These are phyloP conservation scores for Silene uniflora DNA, from an alignment of 148 eudicot species.

Conservation along the genomic window DNA sequence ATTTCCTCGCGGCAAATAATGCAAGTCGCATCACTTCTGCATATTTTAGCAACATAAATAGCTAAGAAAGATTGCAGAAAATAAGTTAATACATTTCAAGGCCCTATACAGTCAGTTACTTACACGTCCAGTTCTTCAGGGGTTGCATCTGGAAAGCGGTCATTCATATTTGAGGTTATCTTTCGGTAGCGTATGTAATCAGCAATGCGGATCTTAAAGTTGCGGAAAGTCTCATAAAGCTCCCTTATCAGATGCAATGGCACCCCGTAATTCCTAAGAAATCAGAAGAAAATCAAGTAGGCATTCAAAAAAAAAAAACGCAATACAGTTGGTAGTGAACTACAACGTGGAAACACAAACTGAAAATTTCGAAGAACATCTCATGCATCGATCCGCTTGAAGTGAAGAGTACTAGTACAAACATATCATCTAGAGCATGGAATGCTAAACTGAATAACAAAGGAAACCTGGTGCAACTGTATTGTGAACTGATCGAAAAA, in stretches of 20 bases:
- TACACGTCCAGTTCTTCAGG: constrained; percentile 76
- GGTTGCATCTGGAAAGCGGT: constrained; percentile 97
- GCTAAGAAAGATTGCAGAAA: constrained; percentile 18
- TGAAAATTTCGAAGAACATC: neutral
- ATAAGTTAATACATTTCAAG: constrained; percentile 3
- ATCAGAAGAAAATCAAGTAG: constrained; percentile 17
- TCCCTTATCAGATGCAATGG: constrained; percentile 95
- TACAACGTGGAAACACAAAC: neutral
- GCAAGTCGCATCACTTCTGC: constrained; percentile 94
- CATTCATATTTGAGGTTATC: constrained; percentile 99
- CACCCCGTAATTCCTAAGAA: constrained; percentile 84
- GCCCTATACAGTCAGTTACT: constrained; percentile 26
- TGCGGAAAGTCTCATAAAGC: constrained; percentile 96
- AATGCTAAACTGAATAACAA: neutral
- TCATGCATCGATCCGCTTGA: neutral
- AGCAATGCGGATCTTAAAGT: constrained; percentile 90
- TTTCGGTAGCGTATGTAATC: constrained; percentile 94
- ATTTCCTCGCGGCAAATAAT: constrained; percentile 99
- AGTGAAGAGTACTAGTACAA: neutral
- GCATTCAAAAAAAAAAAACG: constrained; percentile 2
- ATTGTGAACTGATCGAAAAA: constrained; percentile 11
- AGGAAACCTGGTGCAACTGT: constrained; percentile 2
- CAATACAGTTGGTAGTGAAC: neutral
- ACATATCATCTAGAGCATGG: neutral
- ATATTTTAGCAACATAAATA: constrained; percentile 21